Base-by-base conservation (phyloP, 208 protist genomes). In the Balamuthia mandrillaris region DNA sequence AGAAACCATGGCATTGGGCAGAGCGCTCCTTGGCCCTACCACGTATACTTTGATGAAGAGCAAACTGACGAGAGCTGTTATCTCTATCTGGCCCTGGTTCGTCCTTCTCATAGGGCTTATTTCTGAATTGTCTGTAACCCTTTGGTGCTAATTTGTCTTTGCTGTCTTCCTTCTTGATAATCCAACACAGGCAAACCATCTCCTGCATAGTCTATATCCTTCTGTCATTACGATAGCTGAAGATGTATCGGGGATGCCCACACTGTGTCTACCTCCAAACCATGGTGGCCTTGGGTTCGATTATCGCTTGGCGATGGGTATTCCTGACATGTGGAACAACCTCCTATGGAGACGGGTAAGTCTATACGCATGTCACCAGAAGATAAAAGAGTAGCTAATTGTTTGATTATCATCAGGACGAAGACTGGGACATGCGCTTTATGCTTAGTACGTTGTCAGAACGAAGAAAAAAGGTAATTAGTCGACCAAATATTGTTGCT, bases 201-300 rank as follows among this genome's bases (percentile, higher is more conserved):
- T 90, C 39, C 56, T 92, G 10, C 91, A 93, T 47, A 47, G 70
- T 24, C 3, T 85, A 1, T 84, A 85, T 61, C 87, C 81, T 37
- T 45, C 75, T 6, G 52, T 88, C 35, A 72, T 95, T 41, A 93
- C 93, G 1, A 92, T 96, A 45, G 94, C 92, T 4, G 93, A 95
- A 86, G 93, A 96, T 33, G 92, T 95, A 2, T 92, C 87, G 24
- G 94, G 95, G 29, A 87, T 95, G 39, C 87, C 95, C 0, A 84
- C 87, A 7, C 74, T 97, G 0, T 95, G 95, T 68, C 89, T 91
- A 10, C 91, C 94, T 0, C 42, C 96, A 14, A 31, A 35, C 3
- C 88, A 96, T n/a, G 94, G 94, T 31, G 96, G 96, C n/a, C 33
- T 96, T 33, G 96, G 96, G 2, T 98, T 98, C 79, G 95, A 97